Conservation (phyloP, 73 alveolate genomes). For the Symbiodinium pilosum region DNA sequence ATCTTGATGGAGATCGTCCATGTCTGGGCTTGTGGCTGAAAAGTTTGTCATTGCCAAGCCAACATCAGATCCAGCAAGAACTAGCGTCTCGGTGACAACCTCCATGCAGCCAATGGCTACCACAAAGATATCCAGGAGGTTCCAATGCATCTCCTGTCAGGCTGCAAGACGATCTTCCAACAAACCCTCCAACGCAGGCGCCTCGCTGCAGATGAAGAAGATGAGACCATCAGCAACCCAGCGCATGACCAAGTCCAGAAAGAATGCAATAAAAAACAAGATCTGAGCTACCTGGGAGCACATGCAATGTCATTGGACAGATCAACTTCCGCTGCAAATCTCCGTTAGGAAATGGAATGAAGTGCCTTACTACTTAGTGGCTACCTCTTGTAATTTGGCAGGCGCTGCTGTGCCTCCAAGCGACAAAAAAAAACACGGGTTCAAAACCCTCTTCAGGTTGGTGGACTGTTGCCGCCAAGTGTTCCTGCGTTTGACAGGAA, state of each 20-base stretch:
- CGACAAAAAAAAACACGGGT: conserved; percentile 45
- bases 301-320: background rate
- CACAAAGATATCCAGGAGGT: conserved; percentile 63
- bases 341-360: background rate
- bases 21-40: background rate
- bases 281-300: conserved; percentile 72
- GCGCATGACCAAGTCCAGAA: conserved; percentile 62
- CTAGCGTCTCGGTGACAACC: conserved; percentile 45
- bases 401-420: conserved; percentile 16
- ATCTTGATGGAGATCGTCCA: background rate
- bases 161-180: background rate
- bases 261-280: conserved; percentile 69
- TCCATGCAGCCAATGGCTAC: conserved; percentile 41
- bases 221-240: conserved; percentile 79
- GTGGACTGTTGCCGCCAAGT: conserved; percentile 42
- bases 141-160: conserved; percentile 68
- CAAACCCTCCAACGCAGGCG: background rate
- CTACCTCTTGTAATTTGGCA: no score
- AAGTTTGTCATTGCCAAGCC: conserved; percentile 44
- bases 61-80: conserved; percentile 28
- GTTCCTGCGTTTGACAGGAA: background rate
- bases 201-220: conserved; percentile 44
- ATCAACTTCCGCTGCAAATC: background rate
- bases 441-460: conserved; percentile 49
- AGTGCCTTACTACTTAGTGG: no score